These are phyloP conservation scores for Jaapia argillacea DNA, from an alignment of 768 basidiomycete genomes.

Conservation along the genomic window DNA sequence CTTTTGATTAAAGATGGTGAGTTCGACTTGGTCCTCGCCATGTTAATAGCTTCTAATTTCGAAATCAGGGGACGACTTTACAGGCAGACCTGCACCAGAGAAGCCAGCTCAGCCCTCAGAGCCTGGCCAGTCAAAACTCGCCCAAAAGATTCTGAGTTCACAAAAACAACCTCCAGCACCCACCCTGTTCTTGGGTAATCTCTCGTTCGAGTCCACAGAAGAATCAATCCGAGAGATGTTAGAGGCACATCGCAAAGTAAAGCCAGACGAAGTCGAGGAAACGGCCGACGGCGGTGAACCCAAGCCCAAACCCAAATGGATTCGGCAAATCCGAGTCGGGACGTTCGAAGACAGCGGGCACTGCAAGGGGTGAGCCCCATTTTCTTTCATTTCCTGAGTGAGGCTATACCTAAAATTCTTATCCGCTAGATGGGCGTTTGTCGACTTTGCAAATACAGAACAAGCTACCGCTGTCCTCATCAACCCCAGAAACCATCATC, in stretches of 20 bases:
- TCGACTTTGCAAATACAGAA: constrained; percentile 77
- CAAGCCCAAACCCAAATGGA: constrained; percentile 34
- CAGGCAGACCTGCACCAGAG: constrained; percentile 47
- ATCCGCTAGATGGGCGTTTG: constrained; percentile 84
- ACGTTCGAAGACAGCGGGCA: constrained; percentile 93
- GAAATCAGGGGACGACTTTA: constrained; percentile 58
- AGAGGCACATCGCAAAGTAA: constrained; percentile 46
- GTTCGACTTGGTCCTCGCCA: constrained; percentile 7
- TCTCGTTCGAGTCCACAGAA: constrained; percentile 85
- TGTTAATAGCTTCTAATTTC: background rate
- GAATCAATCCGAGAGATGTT: constrained; percentile 63
- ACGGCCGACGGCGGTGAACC: constrained; percentile 14
- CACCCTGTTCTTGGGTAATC: constrained; percentile 88
- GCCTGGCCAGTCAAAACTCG: constrained; percentile 47
- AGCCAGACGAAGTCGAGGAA: constrained; percentile 20
- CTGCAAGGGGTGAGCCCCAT: constrained; percentile 82
- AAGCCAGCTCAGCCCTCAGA: constrained; percentile 22
- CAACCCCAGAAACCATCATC: constrained; percentile 75
- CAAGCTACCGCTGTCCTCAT: constrained; percentile 76
- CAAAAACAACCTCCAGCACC: constrained; percentile 82
- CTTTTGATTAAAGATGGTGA: constrained; percentile 90
- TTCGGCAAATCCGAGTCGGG: constrained; percentile 83
- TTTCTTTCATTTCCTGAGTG: background rate
- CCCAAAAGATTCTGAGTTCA: constrained; percentile 62
- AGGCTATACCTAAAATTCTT: background rate